phyloP scores from a whole-genome alignment of 202 grass and related monocot genomes.

The Musa balbisiana region DNA sequence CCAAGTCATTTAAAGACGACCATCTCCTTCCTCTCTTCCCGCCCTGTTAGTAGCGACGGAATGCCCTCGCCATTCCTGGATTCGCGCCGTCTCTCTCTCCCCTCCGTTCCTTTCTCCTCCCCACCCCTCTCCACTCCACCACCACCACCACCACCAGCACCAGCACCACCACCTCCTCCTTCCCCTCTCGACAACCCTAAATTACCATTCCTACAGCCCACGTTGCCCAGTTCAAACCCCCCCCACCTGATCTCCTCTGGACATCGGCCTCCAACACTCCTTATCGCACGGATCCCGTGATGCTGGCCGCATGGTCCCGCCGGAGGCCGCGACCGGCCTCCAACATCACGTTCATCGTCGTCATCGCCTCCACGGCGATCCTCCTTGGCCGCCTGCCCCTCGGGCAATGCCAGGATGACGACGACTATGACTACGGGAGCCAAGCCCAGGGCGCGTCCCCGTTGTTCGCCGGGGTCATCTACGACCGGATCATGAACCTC shows the following conservation, averaged over 20 bases:
- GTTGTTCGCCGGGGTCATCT: slow-evolving; percentile 51
- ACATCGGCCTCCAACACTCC: background rate
- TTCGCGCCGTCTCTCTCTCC: background rate
- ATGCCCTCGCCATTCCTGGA: background rate
- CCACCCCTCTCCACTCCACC: background rate
- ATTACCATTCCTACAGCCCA: background rate
- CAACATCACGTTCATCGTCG: background rate
- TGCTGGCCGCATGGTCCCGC: background rate
- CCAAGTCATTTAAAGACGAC: background rate
- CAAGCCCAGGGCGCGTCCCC: slow-evolving; percentile 20
- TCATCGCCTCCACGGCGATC: background rate
- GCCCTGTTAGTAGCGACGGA: background rate
- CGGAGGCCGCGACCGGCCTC: too few species aligned
- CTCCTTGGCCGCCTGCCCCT: slow-evolving; percentile 4
- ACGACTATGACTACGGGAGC: slow-evolving; percentile 13
- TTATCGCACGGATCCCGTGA: background rate
- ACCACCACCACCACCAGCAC: background rate
- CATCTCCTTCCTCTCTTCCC: background rate
- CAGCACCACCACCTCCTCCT: background rate
- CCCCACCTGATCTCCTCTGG: background rate
- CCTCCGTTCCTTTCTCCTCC: background rate
- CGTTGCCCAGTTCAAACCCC: too few species aligned
- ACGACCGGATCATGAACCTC: slow-evolving; percentile 28
- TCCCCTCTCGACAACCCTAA: background rate
- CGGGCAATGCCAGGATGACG: background rate